A percentile compares a stretch with the other conserved stretches of the same genome.
phyloP scores from a whole-genome alignment of 805 yeast species.

The Teunomyces pallodes region DNA sequence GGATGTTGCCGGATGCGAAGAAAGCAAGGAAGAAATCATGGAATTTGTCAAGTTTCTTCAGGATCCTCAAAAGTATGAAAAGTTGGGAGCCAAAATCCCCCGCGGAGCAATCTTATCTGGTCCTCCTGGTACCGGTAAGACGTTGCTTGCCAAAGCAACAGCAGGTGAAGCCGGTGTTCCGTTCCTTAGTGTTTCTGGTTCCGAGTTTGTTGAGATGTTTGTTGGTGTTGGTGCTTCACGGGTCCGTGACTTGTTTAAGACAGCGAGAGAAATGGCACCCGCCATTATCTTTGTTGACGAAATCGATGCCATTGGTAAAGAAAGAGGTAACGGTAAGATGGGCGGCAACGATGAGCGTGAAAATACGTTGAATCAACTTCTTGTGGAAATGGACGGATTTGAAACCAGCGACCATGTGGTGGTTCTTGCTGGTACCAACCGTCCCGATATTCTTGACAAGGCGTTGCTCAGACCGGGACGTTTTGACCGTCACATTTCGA shows the following conservation, averaged over 20 bases:
- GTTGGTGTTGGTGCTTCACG: conserved; percentile 96
- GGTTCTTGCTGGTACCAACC: conserved; percentile 91
- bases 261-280: conserved; percentile 88
- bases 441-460: conserved; percentile 86
- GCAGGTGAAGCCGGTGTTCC: conserved; percentile 98
- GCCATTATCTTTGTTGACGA: conserved; percentile 90
- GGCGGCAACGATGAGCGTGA: conserved; percentile 93
- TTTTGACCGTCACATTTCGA: conserved; percentile 84
- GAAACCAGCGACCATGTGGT: conserved; percentile 86
- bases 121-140: conserved; percentile 97
- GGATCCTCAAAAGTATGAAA: conserved; percentile 80
- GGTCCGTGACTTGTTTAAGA: conserved; percentile 87
- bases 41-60: conserved; percentile 89
- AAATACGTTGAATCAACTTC: conserved; percentile 83
- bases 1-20: conserved; percentile 94
- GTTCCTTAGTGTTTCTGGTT: conserved; percentile 85
- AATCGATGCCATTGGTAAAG: conserved; percentile 94
- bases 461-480: conserved; percentile 94
- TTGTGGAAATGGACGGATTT: conserved; percentile 96
- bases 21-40: conserved; percentile 92
- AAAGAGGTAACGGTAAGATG: conserved; percentile 66
- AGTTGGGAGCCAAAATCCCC: conserved; percentile 90
- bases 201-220: conserved; percentile 96
- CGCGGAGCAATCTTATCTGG: conserved; percentile 93
- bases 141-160: conserved; percentile 87